Conservation (phyloP, 2,329 filamentous ascomycete species). For the Fusarium robinianum region DNA sequence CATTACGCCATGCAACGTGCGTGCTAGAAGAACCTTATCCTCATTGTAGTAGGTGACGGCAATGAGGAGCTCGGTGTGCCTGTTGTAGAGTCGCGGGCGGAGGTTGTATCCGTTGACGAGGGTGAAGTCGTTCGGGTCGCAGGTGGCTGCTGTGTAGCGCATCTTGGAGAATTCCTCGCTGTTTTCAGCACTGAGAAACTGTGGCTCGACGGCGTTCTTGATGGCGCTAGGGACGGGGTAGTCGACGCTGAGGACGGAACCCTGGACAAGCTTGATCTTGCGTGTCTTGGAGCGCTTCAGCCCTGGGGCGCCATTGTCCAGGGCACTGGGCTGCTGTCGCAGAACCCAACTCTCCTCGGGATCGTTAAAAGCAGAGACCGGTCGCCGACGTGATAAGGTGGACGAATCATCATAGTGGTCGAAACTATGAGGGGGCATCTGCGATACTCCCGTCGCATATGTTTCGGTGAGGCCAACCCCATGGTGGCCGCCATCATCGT, state of each 20-base stretch:
- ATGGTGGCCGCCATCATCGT: too few relatives aligned
- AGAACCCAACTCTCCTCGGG: constrained; percentile 33
- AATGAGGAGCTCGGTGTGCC: constrained; percentile 33
- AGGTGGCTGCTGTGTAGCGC: constrained; percentile 35
- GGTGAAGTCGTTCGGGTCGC: constrained; percentile 34
- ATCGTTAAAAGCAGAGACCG: constrained; percentile 29
- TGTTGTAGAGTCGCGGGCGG: constrained; percentile 35
- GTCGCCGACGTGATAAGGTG: too few relatives aligned
- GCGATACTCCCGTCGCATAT: too few relatives aligned
- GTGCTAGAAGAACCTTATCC: constrained; percentile 34
- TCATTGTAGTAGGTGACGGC: constrained; percentile 36
- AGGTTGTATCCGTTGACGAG: constrained; percentile 34
- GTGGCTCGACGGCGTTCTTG: constrained; percentile 32
- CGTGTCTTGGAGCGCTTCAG: constrained; percentile 31
- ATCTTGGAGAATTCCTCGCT: constrained; percentile 33
- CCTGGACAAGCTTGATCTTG: constrained; percentile 34
- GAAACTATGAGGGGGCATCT: too few relatives aligned
- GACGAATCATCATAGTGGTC: too few relatives aligned
- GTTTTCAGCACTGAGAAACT: constrained; percentile 27
- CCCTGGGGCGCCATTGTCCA: background rate
- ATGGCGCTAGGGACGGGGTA: constrained; percentile 35
- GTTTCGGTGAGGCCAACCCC: too few relatives aligned
- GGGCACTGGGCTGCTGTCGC: constrained; percentile 24
- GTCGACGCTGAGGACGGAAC: constrained; percentile 34
- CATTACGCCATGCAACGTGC: constrained; percentile 32